Percentiles rank a stretch among this genome's conserved stretches.
These are phyloP conservation scores for Termitomyces sp. DNA, from an alignment of 768 basidiomycete species.

Conservation along the genomic window DNA sequence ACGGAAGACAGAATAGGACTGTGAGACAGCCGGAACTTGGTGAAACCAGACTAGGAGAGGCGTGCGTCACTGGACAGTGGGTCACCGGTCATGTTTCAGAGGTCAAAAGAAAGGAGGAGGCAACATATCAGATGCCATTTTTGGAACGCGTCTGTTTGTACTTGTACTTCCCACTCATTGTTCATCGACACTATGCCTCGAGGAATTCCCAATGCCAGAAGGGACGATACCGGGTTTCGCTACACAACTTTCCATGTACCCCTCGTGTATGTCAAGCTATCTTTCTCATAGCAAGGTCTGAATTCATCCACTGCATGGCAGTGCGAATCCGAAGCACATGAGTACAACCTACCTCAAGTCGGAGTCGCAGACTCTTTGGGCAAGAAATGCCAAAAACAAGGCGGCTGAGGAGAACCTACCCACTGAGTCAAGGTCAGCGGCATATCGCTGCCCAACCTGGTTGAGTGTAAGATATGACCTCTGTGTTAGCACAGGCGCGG, in stretches of 20 bases:
- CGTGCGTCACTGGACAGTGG: background rate
- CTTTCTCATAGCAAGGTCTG: background rate
- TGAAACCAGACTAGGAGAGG: background rate
- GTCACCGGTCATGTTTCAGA: background rate
- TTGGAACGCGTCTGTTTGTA: background rate
- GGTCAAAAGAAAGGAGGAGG: background rate
- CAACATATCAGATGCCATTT: background rate
- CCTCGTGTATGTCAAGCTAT: conserved; percentile 43
- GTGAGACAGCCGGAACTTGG: conserved; percentile 1
- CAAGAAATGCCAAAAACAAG: conserved; percentile 59
- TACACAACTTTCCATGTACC: conserved; percentile 83
- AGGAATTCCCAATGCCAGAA: conserved; percentile 74
- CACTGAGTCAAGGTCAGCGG: conserved; percentile 43
- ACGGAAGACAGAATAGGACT: background rate
- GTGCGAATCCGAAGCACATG: conserved; percentile 77
- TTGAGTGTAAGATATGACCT: conserved; percentile 19
- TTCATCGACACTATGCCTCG: conserved; percentile 52
- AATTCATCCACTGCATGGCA: conserved; percentile 20
- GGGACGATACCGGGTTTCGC: conserved; percentile 76
- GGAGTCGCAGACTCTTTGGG: conserved; percentile 71
- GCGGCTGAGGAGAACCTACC: conserved; percentile 32
- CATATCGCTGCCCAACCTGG: background rate
- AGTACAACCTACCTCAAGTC: conserved; percentile 74
- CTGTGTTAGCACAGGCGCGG: conserved; percentile 50
- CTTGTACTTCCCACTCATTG: background rate